Evolutionary conservation across 495 filamentous ascomycete species (phyloP), one percentile per base, ranked within the genome.

Genomic region (Hypoxylon lenormandii): DNA sequence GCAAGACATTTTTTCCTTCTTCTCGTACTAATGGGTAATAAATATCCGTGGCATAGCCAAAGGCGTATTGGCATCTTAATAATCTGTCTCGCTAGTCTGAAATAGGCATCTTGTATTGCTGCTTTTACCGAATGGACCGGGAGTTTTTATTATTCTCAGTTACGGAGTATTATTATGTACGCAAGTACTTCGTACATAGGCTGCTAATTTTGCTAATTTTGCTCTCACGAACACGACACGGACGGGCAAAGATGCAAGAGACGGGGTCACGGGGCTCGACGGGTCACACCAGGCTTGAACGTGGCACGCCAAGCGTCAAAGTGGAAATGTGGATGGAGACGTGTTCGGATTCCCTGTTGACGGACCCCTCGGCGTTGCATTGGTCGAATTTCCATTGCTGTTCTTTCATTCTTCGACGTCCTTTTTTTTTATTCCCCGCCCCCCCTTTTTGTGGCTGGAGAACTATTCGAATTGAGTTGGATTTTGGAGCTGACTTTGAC

Each of bases 401-500:
- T 71, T 71, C 68, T 71, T 66, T 66, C 38, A 66, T 56, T 66
- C 57, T 65, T 70, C 56, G 36, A 61, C 55, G 28, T 40, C 42
- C 37, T 23, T 47, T 26, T 47, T 26, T 66, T 66, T 62, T 28
- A 61, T 62, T 62, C 47, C 68, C 56, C 58, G 48, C 52, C 66
- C 40, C 61, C 57, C 67, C 56, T 43, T 70, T 70, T 70, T 66
- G 67, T 70, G 67, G 67, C 67, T 65, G 67, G 57, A 64, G 66
- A 42, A 51, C 60, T 57, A 22, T 33, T 33, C 6, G 10, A 58
- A 59, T 52, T 53, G 49, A 51, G 54, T 52, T 48, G 46, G 21
- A 45, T 6, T 23, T 69, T 58, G 47, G 38, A 60, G 55, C 49
- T 60, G 22, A 48, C 42, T 28, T 22, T 28, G 11, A n/a, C n/a